Evolutionary conservation across 768 basidiomycete genomes (phyloP), one percentile per base, ranked within the genome.

Genomic region (Thelephora ganbajun): DNA sequence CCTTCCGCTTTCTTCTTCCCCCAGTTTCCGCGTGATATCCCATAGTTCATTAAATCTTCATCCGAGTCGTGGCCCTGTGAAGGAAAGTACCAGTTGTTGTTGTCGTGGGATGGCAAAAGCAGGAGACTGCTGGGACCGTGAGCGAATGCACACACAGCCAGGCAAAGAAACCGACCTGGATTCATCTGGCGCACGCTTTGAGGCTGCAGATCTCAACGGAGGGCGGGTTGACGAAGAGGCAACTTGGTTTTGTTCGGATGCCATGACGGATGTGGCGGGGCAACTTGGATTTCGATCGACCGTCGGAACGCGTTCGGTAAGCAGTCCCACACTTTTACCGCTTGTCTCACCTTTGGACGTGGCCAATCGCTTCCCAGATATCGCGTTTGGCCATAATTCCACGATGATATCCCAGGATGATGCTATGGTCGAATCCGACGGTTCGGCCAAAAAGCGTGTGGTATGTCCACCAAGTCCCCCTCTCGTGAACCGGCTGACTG

Each of bases 371-470:
- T 16, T 36, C 35, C 35, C 35, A 36, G 16, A 36, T 36, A 36
- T n/a, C n/a, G n/a, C n/a, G n/a, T n/a, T 30, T 30, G 26, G 26
- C 37, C 39, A 7, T 18, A 2, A 41, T 39, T 14, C 22, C 22
- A 9, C 18, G 11, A 18, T 41, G 22, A 41, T 41, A 22, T 16
- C 39, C 22, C 39, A 41, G 39, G 39, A 41, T 11, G 14, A 9
- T 14, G 22, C 39, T 41, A 16, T 41, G 7, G 22, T 16, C 14
- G 39, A 41, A 41, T 14, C 4, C 16, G 63, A 82, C 35, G 83
- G 84, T 12, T 88, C 88, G 62, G 76, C 73, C 60, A 85, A 85
- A 69, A 88, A 90, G 67, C 80, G 91, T 49, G 91, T 94, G 46
- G 91, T 92, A 66, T 46, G 88, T 74, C 42, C 48, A 46, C 48